Base-by-base conservation (phyloP, 163 green algal genomes). In the Scenedesmus sp. region DNA sequence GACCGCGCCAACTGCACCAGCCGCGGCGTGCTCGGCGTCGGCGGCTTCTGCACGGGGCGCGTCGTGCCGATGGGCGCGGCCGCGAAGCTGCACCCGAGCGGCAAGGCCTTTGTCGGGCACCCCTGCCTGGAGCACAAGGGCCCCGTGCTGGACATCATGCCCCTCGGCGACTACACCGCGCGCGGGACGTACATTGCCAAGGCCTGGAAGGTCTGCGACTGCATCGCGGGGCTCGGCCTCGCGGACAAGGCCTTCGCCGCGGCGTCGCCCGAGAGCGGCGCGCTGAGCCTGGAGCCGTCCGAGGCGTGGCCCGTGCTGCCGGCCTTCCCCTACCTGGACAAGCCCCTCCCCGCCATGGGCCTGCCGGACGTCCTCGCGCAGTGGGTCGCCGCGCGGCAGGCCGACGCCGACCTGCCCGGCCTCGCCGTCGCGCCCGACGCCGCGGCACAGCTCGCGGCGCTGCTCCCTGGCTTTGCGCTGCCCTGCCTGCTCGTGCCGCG, bases 181-280 rank as follows among this genome's bases (percentile, higher is more conserved):
- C 42, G 31, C 15, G 69, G 69, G 9, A 39, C 28, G 10, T 77
- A 77, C 53, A 58, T 77, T 17, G 53, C 69, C 54, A 77, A 77
- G 54, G 69, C 69, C 15, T 77, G 69, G 69, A 77, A 67, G 54
- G 69, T 77, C 24, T 77, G 69, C 44, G 69, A 77, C 69, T 77
- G 69, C 36, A 77, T 77, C 34, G 45, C 42, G 17, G 69, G 69
- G 1, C 20, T 45, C 0, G 69, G 54, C 53, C 39, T 67, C 17
- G 47, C 28, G 15, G 54, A 67, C 2, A 26, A 44, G 22, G 42
- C 22, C 31, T 18, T 77, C 9, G 45, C 48, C n/a, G n/a, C n/a
- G n/a, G n/a, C n/a, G n/a, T n/a, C n/a, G n/a, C n/a, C n/a, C n/a
- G n/a, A n/a, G n/a, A n/a, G n/a, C n/a, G n/a, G n/a, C n/a, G n/a